Evolutionary conservation across 2,329 filamentous ascomycete species (phyloP).

Genomic region (Teratosphaeria destructans): DNA sequence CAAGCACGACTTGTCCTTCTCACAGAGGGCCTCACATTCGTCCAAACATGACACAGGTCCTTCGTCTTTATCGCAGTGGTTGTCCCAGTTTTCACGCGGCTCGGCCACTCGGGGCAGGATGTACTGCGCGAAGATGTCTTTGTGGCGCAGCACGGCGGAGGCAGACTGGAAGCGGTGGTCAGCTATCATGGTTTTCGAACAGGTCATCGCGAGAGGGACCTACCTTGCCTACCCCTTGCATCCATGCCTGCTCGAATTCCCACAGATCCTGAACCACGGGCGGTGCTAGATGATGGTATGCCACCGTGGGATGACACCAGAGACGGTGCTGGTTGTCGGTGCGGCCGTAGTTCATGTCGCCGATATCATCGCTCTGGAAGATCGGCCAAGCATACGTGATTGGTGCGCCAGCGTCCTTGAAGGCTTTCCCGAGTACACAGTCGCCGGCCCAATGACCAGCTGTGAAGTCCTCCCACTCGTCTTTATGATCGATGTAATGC

Average conservation of each 20-base stretch:
- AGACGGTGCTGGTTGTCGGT: constrained; percentile 3
- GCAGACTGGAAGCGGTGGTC: neutral
- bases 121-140: neutral
- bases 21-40: constrained; percentile 6
- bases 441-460: constrained; percentile 15
- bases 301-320: constrained; percentile 21
- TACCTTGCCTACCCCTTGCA: constrained; percentile 2
- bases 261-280: constrained; percentile 14
- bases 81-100: constrained; percentile 18
- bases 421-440: constrained; percentile 12
- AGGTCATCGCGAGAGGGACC: no score
- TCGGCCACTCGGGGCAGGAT: neutral
- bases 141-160: neutral
- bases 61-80: constrained; percentile 11
- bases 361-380: constrained; percentile 28
- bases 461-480: constrained; percentile 26
- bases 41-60: neutral
- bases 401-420: constrained; percentile 12
- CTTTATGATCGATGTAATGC: constrained; percentile 30
- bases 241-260: constrained; percentile 20
- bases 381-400: constrained; percentile 18
- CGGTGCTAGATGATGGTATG: constrained; percentile 17
- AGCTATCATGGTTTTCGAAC: neutral
- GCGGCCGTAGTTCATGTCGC: constrained; percentile 25
- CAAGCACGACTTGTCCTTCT: constrained; percentile 3